These are phyloP conservation scores for Acanthamoeba healyi DNA, from an alignment of 208 protist species.

Conservation along the genomic window DNA sequence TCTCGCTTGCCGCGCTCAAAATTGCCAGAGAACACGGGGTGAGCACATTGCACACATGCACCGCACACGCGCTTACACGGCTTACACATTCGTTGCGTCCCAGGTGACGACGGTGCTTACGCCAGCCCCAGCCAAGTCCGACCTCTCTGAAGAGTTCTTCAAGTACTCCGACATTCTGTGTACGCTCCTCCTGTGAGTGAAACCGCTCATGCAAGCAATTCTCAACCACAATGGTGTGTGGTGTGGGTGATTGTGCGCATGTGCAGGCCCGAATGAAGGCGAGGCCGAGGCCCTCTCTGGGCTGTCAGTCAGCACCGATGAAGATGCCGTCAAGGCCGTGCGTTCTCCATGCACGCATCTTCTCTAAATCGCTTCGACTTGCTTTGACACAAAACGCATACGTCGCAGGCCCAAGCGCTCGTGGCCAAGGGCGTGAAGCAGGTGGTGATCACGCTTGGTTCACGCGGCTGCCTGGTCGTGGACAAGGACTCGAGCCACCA, in stretches of 20 bases:
- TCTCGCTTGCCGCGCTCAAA: neutral
- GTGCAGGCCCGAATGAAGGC: neutral
- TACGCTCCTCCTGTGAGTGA: too few relatives aligned
- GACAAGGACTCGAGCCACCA: neutral
- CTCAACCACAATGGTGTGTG: too few relatives aligned
- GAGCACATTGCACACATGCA: too few relatives aligned
- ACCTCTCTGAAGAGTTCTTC: slow-evolving; percentile 25
- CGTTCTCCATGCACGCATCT: neutral
- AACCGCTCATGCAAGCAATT: too few relatives aligned
- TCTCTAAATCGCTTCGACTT: too few relatives aligned
- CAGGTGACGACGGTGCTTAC: slow-evolving; percentile 27
- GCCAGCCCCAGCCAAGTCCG: neutral
- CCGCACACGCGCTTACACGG: too few relatives aligned
- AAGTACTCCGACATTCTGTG: slow-evolving; percentile 7
- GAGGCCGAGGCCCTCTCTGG: slow-evolving; percentile 12
- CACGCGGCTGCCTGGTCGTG: slow-evolving; percentile 15
- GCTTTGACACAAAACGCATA: too few relatives aligned
- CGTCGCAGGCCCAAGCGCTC: neutral
- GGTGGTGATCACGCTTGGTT: slow-evolving; percentile 5
- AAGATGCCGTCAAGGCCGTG: slow-evolving; percentile 9
- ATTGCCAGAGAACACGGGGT: neutral
- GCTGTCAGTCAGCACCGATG: slow-evolving; percentile 1
- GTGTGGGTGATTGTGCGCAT: too few relatives aligned
- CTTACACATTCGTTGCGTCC: too few relatives aligned
- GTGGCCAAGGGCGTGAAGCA: slow-evolving; percentile 14